Base-by-base conservation (phyloP, 495 filamentous ascomycete genomes). In the Penicillium pancosmium region DNA sequence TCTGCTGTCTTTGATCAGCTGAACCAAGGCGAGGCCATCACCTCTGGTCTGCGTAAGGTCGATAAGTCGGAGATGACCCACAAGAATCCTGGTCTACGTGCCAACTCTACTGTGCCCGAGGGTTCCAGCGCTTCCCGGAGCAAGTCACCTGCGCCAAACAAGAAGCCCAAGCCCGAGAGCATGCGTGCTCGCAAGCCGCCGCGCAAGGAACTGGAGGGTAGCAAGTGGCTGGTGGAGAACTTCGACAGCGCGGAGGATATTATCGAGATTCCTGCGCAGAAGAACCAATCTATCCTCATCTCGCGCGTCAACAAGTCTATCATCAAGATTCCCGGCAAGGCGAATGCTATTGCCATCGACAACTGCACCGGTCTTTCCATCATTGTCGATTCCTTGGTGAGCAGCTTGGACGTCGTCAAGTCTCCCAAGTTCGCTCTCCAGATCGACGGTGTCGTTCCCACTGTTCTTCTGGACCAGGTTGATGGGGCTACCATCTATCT, bases 171-270 rank as follows among this genome's bases (percentile, higher is more conserved):
- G 79, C 94, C 94, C 13, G 89, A 96, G 72, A 91, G 82, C 73
- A 91, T 98, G 90, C 91, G 92, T 21, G 83, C 87, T 13, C 97
- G 96, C 80, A 97, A 93, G 80, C 92, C 91, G 35, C 84, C 91
- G 9, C 91, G 88, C 73, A 96, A 92, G 80, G 91, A 93, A 61
- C 83, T 98, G 8, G 92, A 96, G 59, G 92, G 93, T 58, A 96
- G 89, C 73, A 97, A 97, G 74, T 99, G 95, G 95, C 82, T 89
- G 53, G 83, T 98, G 64, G 94, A 97, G 80, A 93, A 99, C 78
- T 96, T 86, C 68, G 93, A 98, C 33, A 89, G 85, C 57, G 86
- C 87, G n/a, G 61, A 76, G 13, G 79, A 84, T 1, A 84, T 90
- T 46, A 77, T 97, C 54, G 85, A 92, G 63, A 84, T 97, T 68